Conservation (phyloP, 805 yeast species). For the Teunomyces kruisii region DNA sequence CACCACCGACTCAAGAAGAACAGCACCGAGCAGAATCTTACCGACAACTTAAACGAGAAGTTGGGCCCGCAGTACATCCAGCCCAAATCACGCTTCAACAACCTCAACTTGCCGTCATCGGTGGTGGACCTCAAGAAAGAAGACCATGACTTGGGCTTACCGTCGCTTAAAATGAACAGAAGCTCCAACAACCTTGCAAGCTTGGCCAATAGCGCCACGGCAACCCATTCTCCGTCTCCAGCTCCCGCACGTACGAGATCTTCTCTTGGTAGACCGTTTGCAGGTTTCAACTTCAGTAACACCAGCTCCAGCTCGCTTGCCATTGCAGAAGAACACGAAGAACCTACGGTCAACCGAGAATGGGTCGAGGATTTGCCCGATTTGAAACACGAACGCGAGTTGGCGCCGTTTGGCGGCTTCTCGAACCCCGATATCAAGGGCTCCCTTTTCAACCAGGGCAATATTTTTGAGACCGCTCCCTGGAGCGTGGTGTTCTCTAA, state of each 20-base stretch:
- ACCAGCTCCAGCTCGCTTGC: slow-evolving; percentile 30
- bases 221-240: slow-evolving; percentile 3
- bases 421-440: slow-evolving; percentile 57
- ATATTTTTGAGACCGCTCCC: slow-evolving; percentile 57
- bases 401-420: slow-evolving; percentile 73
- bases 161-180: slow-evolving; percentile 36
- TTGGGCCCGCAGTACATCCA: slow-evolving; percentile 38
- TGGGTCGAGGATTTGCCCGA: slow-evolving; percentile 10
- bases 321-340: slow-evolving; percentile 32
- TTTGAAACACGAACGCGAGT: slow-evolving; percentile 20
- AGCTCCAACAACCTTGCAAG: slow-evolving; percentile 24
- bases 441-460: slow-evolving; percentile 38
- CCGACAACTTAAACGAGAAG: slow-evolving; percentile 27
- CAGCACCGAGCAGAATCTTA: slow-evolving; percentile 1
- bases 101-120: slow-evolving; percentile 21
- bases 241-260: slow-evolving; percentile 17
- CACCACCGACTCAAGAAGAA: slow-evolving; percentile 11
- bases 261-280: slow-evolving; percentile 14
- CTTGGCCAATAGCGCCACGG: slow-evolving; percentile 8
- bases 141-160: slow-evolving; percentile 32
- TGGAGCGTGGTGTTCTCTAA: slow-evolving; percentile 71
- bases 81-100: slow-evolving; percentile 43
- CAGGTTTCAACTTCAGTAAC: slow-evolving; percentile 21
- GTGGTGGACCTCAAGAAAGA: slow-evolving; percentile 35
- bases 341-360: slow-evolving; percentile 4